A percentile compares a stretch with the other conserved stretches of the same genome.
Evolutionary conservation across 495 filamentous ascomycete genomes (phyloP).

Genomic region (Tuber borchii): DNA sequence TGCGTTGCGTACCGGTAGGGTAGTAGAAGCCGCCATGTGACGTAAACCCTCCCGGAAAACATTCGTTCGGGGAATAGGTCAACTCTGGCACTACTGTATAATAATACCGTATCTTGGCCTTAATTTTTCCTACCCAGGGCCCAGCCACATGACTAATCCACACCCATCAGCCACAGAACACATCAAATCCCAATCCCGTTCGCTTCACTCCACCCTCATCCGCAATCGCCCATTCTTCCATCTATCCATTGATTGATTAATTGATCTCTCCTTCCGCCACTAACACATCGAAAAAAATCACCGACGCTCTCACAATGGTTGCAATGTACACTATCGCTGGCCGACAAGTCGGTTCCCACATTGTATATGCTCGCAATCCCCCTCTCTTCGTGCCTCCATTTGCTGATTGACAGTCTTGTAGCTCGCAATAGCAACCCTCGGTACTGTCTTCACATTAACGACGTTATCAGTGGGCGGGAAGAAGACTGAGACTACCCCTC

Average conservation of each 20-base stretch:
- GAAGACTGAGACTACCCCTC: slow-evolving; percentile 63
- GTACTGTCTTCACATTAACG: slow-evolving; percentile 55
- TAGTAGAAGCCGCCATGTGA: slow-evolving; percentile 6
- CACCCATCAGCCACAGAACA: slow-evolving; percentile 10
- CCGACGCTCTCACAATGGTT: slow-evolving; percentile 63
- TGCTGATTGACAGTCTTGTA: slow-evolving; percentile 42
- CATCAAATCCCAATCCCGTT: slow-evolving; percentile 4
- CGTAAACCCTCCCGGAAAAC: slow-evolving; percentile 3
- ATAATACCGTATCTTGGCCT: too few relatives aligned
- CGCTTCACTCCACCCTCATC: slow-evolving; percentile 19
- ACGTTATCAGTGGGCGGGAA: slow-evolving; percentile 55
- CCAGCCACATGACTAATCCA: neutral
- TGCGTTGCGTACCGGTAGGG: neutral
- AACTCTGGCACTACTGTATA: too few relatives aligned
- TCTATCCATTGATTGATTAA: slow-evolving; percentile 33
- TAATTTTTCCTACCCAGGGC: neutral
- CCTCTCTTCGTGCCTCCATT: neutral
- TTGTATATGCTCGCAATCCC: slow-evolving; percentile 57
- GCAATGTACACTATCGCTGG: slow-evolving; percentile 76
- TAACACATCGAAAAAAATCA: slow-evolving; percentile 41
- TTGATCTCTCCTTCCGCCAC: slow-evolving; percentile 41
- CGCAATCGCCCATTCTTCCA: slow-evolving; percentile 12
- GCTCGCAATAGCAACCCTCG: slow-evolving; percentile 83
- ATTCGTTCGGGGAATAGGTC: neutral
- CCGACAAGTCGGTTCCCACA: slow-evolving; percentile 86